Conservation (phyloP, 108 stramenopile species). For the Skeletonema costatum region DNA sequence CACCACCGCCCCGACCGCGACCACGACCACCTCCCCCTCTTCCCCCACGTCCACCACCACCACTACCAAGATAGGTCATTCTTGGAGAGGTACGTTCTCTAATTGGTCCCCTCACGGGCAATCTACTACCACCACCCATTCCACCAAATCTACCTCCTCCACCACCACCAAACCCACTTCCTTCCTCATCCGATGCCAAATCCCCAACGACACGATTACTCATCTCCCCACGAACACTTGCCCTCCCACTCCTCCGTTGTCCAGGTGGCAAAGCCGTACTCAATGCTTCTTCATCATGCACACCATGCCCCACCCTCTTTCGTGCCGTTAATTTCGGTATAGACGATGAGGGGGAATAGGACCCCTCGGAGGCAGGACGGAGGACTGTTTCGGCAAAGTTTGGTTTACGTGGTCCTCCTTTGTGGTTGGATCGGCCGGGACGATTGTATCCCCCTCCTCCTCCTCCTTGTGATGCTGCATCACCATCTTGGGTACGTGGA, state of each 20-base stretch:
- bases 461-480: background rate
- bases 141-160: background rate
- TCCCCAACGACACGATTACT: constrained; percentile 9
- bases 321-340: constrained; percentile 72
- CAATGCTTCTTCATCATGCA: constrained; percentile 55
- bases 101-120: background rate
- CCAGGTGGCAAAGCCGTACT: constrained; percentile 15
- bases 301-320: constrained; percentile 56
- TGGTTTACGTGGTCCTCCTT: constrained; percentile 30
- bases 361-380: constrained; percentile 31
- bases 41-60: background rate
- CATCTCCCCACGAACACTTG: constrained; percentile 20
- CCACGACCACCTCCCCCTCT: background rate
- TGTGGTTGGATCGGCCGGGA: constrained; percentile 15
- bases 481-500: background rate
- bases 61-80: background rate
- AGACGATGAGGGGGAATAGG: constrained; percentile 26
- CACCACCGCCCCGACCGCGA: background rate
- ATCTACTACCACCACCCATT: background rate
- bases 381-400: constrained; percentile 45
- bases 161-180: background rate
- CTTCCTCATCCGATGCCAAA: constrained; percentile 13
- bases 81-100: constrained; percentile 10
- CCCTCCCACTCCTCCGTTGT: constrained; percentile 20
- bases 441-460: background rate